Conservation (phyloP, 768 basidiomycete genomes). For the Sistotremastrum suecicum region DNA sequence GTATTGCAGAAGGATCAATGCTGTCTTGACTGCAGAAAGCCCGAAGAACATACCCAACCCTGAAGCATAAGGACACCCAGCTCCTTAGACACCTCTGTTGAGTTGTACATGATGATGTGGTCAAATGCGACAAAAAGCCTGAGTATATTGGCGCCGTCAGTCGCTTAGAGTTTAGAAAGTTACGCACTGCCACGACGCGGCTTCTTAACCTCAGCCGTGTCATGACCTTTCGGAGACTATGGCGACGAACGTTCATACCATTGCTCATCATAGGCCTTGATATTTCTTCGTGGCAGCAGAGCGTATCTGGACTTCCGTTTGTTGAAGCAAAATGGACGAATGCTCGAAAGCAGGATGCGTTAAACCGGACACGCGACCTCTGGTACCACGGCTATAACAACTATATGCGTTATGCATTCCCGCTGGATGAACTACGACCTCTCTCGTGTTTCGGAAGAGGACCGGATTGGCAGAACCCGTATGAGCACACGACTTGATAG, state of each 20-base stretch:
- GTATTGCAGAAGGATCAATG: neutral
- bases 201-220: constrained; percentile 1
- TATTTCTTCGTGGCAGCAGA: constrained; percentile 8
- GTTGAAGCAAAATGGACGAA: constrained; percentile 10
- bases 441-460: constrained; percentile 77
- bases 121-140: too few relatives aligned
- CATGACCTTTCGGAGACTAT: constrained; percentile 16
- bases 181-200: neutral
- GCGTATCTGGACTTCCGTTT: constrained; percentile 1
- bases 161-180: too few relatives aligned
- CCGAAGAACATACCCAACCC: constrained; percentile 45
- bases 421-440: constrained; percentile 78
- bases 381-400: constrained; percentile 87
- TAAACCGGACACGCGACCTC: constrained; percentile 42
- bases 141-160: too few relatives aligned
- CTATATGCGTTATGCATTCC: constrained; percentile 85
- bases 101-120: constrained; percentile 27
- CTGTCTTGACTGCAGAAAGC: neutral
- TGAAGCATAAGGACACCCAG: constrained; percentile 63
- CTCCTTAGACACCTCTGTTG: constrained; percentile 42
- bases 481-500: constrained; percentile 18
- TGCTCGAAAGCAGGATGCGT: constrained; percentile 13
- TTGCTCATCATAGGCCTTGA: constrained; percentile 15
- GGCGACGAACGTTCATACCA: constrained; percentile 14
- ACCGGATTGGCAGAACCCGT: constrained; percentile 80